Conservation (phyloP, 169 alveolate species). For the Plasmodium berghei region DNA sequence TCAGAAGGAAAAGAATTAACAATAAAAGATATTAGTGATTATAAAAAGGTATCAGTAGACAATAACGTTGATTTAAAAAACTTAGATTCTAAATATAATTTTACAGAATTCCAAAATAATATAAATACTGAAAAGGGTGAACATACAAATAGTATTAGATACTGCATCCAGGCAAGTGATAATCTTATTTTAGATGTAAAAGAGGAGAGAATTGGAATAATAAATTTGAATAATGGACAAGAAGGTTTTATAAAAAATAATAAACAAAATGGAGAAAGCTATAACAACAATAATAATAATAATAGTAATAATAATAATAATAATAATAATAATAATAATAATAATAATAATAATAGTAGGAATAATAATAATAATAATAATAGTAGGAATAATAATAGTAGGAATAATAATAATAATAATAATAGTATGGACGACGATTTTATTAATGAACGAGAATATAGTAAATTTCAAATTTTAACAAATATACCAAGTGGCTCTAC, state of each 20-base stretch:
- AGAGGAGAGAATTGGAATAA: neutral
- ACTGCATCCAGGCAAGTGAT: neutral
- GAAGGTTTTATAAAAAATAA: neutral
- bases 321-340: neutral
- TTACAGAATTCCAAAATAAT: too few relatives aligned
- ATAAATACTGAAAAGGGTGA: neutral
- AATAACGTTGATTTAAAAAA: too few relatives aligned
- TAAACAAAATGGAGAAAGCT: neutral
- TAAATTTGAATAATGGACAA: neutral
- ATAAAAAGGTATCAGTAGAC: too few relatives aligned
- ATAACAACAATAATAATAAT: neutral
- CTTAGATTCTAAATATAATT: too few relatives aligned
- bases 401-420: neutral
- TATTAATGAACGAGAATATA: neutral
- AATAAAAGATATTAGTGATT: too few relatives aligned
- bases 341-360: neutral
- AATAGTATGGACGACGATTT: neutral
- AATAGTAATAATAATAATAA: neutral
- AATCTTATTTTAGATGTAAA: neutral
- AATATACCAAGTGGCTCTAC: neutral
- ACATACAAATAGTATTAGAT: neutral
- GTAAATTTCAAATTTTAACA: too few relatives aligned
- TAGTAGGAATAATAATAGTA: neutral
- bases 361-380: neutral
- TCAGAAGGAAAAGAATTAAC: too few relatives aligned